These are phyloP conservation scores for Globisporangium sylvaticum DNA, from an alignment of 352 stramenopile species.

Conservation along the genomic window DNA sequence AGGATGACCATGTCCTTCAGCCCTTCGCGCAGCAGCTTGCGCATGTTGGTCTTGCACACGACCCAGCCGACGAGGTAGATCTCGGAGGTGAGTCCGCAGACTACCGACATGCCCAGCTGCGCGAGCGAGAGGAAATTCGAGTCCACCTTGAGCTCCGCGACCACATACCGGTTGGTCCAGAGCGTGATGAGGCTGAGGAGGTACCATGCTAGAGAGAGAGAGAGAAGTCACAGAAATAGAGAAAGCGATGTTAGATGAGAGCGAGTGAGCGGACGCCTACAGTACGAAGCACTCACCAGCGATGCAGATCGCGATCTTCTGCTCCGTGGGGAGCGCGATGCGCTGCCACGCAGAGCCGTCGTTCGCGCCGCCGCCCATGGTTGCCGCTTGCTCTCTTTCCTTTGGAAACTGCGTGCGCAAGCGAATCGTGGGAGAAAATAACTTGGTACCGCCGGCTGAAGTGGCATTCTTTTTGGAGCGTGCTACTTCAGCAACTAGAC, in stretches of 20 bases:
- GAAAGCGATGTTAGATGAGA: neutral
- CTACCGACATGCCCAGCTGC: slow-evolving; percentile 76
- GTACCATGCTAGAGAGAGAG: slow-evolving; percentile 54
- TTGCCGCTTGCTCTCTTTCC: neutral
- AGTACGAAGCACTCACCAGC: slow-evolving; percentile 11
- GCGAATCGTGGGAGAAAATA: neutral
- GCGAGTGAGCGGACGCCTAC: neutral
- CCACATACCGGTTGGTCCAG: slow-evolving; percentile 83
- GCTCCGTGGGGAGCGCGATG: slow-evolving; percentile 27
- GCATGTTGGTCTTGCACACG: slow-evolving; percentile 42
- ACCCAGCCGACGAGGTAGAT: slow-evolving; percentile 69
- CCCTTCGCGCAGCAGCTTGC: slow-evolving; percentile 48
- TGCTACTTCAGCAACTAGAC: slow-evolving; percentile 5
- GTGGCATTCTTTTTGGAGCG: neutral
- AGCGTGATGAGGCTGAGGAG: slow-evolving; percentile 74
- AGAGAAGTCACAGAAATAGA: slow-evolving; percentile 9
- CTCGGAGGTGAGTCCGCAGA: slow-evolving; percentile 64
- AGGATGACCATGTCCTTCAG: slow-evolving; percentile 84
- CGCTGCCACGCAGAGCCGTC: neutral
- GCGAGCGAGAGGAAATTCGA: slow-evolving; percentile 75
- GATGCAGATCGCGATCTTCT: slow-evolving; percentile 64
- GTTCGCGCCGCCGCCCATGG: slow-evolving; percentile 4
- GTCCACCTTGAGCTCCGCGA: slow-evolving; percentile 68
- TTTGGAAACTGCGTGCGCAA: neutral
- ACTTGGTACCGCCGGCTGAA: slow-evolving; percentile 1